Conservation (phyloP, 495 filamentous ascomycete species). For the Penicillium pancosmium region DNA sequence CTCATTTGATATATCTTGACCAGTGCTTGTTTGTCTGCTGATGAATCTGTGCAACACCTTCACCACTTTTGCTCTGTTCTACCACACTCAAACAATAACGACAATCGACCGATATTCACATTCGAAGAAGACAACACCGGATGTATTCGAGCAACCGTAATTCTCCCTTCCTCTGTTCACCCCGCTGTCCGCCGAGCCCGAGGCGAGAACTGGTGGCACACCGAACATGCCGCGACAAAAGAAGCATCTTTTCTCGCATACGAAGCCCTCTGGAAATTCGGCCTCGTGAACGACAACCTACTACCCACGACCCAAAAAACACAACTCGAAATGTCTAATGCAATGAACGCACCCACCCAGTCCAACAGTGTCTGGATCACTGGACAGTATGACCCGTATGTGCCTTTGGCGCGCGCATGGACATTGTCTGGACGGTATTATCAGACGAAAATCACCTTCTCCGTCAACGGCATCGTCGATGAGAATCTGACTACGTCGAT, state of each 20-base stretch:
- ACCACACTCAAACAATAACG: constrained; percentile 56
- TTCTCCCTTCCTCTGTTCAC: constrained; percentile 72
- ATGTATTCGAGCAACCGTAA: constrained; percentile 45
- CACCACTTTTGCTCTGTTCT: constrained; percentile 78
- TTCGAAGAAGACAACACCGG: constrained; percentile 34
- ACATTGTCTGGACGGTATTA: constrained; percentile 32
- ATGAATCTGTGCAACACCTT: constrained; percentile 74
- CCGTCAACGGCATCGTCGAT: constrained; percentile 30
- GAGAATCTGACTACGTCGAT: constrained; percentile 44
- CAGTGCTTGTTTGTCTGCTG: constrained; percentile 74
- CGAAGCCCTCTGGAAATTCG: constrained; percentile 64
- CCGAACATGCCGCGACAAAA: constrained; percentile 74
- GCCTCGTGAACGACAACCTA: constrained; percentile 78
- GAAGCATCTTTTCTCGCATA: constrained; percentile 89
- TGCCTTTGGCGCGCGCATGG: constrained; percentile 61
- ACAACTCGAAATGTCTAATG: constrained; percentile 20
- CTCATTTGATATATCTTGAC: neutral
- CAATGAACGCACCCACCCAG: neutral
- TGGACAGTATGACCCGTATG: constrained; percentile 67
- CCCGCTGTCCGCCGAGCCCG: constrained; percentile 57
- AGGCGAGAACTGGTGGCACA: constrained; percentile 61
- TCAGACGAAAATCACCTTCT: constrained; percentile 34
- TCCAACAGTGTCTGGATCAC: constrained; percentile 12
- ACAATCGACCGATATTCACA: constrained; percentile 52
- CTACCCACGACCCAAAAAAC: constrained; percentile 56